Percentiles rank a stretch among this genome's conserved stretches.
Evolutionary conservation across 2,329 filamentous ascomycete species (phyloP).

Genomic region (Proliferodiscus dingleyae): DNA sequence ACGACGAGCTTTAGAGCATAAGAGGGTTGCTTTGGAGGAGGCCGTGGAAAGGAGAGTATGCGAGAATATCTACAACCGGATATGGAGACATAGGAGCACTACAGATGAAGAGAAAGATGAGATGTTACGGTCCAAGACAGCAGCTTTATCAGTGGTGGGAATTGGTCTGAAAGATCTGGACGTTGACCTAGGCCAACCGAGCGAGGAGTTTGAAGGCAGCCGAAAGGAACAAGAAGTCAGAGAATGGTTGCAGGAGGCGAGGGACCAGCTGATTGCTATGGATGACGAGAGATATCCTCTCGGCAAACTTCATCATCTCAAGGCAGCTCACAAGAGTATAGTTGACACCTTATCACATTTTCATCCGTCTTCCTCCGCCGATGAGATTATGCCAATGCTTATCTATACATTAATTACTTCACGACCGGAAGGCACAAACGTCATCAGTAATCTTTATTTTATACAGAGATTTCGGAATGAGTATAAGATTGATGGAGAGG

Average conservation of each 20-base stretch:
- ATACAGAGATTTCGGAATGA: constrained; percentile 87
- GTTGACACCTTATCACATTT: constrained; percentile 75
- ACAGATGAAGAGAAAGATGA: constrained; percentile 94
- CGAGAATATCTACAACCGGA: constrained; percentile 77
- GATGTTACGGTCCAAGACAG: constrained; percentile 89
- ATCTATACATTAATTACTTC: constrained; percentile 95
- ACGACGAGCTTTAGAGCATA: constrained; percentile 71
- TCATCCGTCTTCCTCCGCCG: constrained; percentile 79
- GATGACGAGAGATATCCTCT: constrained; percentile 81
- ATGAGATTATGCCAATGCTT: constrained; percentile 93
- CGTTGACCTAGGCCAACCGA: constrained; percentile 62
- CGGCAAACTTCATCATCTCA: constrained; percentile 85
- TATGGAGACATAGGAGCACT: constrained; percentile 87
- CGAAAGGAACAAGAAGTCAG: constrained; percentile 66
- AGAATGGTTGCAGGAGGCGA: constrained; percentile 65
- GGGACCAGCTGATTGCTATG: constrained; percentile 72
- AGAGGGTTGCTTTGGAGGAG: constrained; percentile 75
- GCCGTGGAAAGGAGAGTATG: constrained; percentile 83
- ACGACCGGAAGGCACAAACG: constrained; percentile 76
- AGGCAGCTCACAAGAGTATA: constrained; percentile 85
- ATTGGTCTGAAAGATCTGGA: constrained; percentile 84
- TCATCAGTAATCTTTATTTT: constrained; percentile 92
- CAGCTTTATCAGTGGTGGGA: constrained; percentile 82
- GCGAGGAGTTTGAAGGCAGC: constrained; percentile 65
- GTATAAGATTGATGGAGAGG: constrained; percentile 83